Evolutionary conservation across 1,284 basidiomycete species (phyloP), one percentile per base, ranked within the genome.

Genomic region (Boletus mariae): DNA sequence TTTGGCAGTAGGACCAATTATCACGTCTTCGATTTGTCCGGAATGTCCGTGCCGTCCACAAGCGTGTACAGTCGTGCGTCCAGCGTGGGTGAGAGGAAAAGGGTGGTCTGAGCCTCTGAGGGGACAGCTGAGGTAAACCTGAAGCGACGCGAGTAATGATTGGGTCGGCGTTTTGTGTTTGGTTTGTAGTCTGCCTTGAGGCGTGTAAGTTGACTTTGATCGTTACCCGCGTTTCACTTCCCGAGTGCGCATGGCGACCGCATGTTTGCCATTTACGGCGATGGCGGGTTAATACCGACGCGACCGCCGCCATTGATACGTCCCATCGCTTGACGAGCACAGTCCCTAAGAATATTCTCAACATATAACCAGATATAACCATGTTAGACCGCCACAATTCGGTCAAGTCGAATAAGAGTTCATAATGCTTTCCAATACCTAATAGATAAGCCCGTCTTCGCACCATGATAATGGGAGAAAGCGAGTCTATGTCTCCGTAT

Each of bases 1-100:
- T 29, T 15, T 52, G 53, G 55, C n/a, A 45, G 43, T 26, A 31
- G 28, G 47, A 44, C 56, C 51, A n/a, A 35, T 44, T 56, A 65
- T 70, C 65, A 68, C 69, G 67, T 69, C 58, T 68, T 68, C 15
- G 45, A 62, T 58, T 49, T 66, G 66, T 68, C 66, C 57, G 55
- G 61, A 59, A 57, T 45, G 54, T 64, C 57, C 64, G 52, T 57
- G 64, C 28, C 15, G 29, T 53, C 44, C 53, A 42, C 61, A 59
- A 60, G 55, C 59, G 55, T 35, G 42, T 34, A 31, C 48, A 50
- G 45, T 46, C 47, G 45, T 40, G 51, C 42, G 49, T 46, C 51
- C 45, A 32, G 47, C 46, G 42, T 44, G 40, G 40, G 35, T 57
- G 37, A 49, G 49, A 54, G 26, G 56, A 47, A 45, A 43, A 57